Conservation (phyloP, 2,329 filamentous ascomycete species). For the Orbilia oligospora region DNA sequence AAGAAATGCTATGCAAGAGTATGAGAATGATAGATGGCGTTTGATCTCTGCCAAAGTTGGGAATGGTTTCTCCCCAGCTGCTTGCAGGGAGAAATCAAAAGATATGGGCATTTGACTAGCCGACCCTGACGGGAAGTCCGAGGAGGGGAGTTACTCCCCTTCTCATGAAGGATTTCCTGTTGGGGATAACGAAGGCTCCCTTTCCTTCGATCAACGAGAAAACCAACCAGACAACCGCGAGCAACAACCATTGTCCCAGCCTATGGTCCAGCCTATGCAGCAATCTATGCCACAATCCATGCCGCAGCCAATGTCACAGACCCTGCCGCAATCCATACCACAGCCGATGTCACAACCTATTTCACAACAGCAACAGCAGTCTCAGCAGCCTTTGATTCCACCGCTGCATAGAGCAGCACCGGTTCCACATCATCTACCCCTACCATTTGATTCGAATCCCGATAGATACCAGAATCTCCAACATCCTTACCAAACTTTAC, state of each 20-base stretch:
- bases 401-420: constrained; percentile 52
- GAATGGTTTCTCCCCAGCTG: constrained; percentile 86
- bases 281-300: constrained; percentile 21
- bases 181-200: constrained; percentile 59
- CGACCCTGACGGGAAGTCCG: constrained; percentile 61
- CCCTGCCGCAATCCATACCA: constrained; percentile 18
- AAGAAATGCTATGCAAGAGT: constrained; percentile 82
- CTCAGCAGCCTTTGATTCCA: constrained; percentile 54
- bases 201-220: constrained; percentile 60
- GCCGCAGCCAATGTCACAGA: background rate
- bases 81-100: constrained; percentile 84
- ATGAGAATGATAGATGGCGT: constrained; percentile 93
- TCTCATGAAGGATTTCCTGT: constrained; percentile 62
- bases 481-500: constrained; percentile 50
- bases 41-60: constrained; percentile 92
- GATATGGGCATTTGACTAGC: constrained; percentile 70
- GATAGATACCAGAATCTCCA: constrained; percentile 51
- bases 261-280: constrained; percentile 26
- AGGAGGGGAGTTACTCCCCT: constrained; percentile 62
- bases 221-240: constrained; percentile 60
- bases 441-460: constrained; percentile 52
- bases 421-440: constrained; percentile 50
- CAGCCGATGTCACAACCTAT: constrained; percentile 10
- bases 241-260: constrained; percentile 49
- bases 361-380: constrained; percentile 26